Evolutionary conservation across 2,329 filamentous ascomycete genomes (phyloP).

Genomic region (Stemphylium vesicarium): DNA sequence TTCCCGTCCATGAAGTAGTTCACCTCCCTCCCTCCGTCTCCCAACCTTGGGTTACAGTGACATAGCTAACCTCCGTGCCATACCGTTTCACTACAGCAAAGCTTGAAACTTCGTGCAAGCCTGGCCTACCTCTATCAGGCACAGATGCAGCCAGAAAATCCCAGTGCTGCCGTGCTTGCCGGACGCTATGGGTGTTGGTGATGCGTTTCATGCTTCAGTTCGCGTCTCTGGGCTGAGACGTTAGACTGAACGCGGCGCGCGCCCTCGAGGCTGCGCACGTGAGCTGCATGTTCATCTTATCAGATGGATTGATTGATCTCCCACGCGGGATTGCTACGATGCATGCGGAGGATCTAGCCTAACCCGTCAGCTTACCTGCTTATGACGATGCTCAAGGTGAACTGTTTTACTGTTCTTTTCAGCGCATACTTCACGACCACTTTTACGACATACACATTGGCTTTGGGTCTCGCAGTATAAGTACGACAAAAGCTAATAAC

Average conservation of each 20-base stretch:
- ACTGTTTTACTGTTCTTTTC: not conserved
- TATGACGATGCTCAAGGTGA: no score
- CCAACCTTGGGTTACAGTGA: no score
- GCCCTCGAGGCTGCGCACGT: not conserved
- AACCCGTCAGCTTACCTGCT: not conserved
- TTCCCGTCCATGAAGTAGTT: no score
- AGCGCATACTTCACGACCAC: not conserved
- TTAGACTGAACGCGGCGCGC: not conserved
- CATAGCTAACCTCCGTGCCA: no score
- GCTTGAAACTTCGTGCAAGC: no score
- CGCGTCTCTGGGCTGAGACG: not conserved
- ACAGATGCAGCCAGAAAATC: no score
- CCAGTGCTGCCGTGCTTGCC: no score
- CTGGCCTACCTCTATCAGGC: no score
- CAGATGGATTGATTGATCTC: conserved; percentile 25
- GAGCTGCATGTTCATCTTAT: conserved; percentile 32
- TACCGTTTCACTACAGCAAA: no score
- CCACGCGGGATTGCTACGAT: not conserved
- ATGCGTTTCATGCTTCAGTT: conserved; percentile 18
- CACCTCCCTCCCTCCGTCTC: no score
- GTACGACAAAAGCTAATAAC: no score
- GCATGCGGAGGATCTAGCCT: conserved; percentile 28
- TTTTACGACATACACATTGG: not conserved
- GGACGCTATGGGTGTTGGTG: not conserved
- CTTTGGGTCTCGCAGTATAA: no score